Percentiles rank a stretch among this genome's conserved stretches.
Evolutionary conservation across 116 monocot species (phyloP).

Genomic region (Zostera marina): DNA sequence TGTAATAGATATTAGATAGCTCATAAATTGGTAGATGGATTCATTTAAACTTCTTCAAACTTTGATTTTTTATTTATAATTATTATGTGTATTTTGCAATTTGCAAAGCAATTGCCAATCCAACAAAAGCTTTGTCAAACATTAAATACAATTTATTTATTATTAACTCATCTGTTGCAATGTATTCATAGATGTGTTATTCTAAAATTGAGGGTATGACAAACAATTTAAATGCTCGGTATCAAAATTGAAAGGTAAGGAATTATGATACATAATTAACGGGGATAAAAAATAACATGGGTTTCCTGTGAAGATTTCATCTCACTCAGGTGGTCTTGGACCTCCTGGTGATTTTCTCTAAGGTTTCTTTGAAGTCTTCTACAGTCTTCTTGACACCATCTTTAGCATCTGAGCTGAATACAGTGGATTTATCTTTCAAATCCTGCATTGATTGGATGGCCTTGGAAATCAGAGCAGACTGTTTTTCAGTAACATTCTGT

Average conservation of each 20-base stretch:
- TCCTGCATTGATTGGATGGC: conserved; percentile 10
- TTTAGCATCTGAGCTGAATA: conserved; percentile 4
- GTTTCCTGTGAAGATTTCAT: conserved; percentile 3
- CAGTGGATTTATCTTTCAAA: conserved; percentile 3
- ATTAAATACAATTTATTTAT: no score
- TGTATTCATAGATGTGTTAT: no score
- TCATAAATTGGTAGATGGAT: no score
- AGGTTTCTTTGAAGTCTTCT: conserved; percentile 38
- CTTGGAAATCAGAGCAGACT: conserved; percentile 7
- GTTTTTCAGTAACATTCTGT: conserved; percentile 6
- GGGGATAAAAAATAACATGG: background rate
- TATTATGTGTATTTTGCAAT: no score
- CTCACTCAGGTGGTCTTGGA: conserved; percentile 25
- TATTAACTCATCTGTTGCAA: no score
- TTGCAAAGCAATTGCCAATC: no score
- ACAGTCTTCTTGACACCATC: conserved; percentile 39
- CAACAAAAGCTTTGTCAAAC: no score
- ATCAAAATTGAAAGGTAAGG: background rate
- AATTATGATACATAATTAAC: background rate
- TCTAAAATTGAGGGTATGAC: no score
- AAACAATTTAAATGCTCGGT: no score
- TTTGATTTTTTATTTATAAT: no score
- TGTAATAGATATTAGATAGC: no score
- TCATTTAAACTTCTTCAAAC: no score
- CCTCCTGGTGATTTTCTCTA: conserved; percentile 33